phyloP scores from a whole-genome alignment of 345 rosid species.

The Cardamine resedifolia region DNA sequence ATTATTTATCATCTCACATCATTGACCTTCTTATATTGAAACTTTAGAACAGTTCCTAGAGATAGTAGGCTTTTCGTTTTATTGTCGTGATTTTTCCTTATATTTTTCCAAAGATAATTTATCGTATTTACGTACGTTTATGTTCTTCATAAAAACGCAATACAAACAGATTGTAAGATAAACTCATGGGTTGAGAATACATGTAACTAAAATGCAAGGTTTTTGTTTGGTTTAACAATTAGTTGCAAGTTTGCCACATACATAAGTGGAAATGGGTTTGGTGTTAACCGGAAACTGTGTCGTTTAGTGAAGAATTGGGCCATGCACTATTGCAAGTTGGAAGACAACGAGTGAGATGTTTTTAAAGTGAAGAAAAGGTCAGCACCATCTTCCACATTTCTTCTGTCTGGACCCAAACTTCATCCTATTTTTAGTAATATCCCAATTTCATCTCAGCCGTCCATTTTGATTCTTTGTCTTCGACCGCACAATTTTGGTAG shows the following conservation, averaged over 20 bases:
- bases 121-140: too few relatives aligned
- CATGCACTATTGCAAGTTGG: constrained; percentile 20
- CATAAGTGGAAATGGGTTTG: background rate
- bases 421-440: constrained; percentile 33
- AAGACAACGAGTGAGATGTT: constrained; percentile 17
- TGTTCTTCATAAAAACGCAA: background rate
- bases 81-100: background rate
- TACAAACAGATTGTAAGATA: background rate
- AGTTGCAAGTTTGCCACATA: background rate
- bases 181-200: background rate
- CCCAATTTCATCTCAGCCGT: constrained; percentile 23
- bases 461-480: constrained; percentile 23
- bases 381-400: constrained; percentile 16
- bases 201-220: constrained; percentile 8
- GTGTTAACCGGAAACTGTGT: constrained; percentile 1
- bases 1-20: constrained; percentile 14
- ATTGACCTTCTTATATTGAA: constrained; percentile 7
- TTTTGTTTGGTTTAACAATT: background rate
- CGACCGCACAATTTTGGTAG: constrained; percentile 5
- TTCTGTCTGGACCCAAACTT: constrained; percentile 37
- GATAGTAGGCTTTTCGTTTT: background rate
- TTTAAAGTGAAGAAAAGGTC: constrained; percentile 17
- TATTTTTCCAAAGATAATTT: background rate
- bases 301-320: constrained; percentile 14
- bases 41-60: background rate